Base-by-base conservation (phyloP, 176 grass and related monocot genomes). In the Bolboschoenus planiculmis region DNA sequence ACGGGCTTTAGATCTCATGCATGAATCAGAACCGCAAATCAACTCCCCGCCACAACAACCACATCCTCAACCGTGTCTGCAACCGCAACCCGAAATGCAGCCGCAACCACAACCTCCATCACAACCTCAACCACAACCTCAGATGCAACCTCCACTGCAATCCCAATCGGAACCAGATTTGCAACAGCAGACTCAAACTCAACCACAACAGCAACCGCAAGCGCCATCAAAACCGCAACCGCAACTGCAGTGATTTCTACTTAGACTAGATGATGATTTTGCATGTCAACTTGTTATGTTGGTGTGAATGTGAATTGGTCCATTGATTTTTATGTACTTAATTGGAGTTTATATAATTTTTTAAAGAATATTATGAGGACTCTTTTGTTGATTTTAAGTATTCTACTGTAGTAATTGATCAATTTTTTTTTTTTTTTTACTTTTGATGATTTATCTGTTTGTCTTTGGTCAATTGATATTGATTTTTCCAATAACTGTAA, bases 1-100 rank as follows among this genome's bases (percentile, higher is more conserved):
- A 63, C 88, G 88, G 68, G 82, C 86, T 47, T 80, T 89, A 7
- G 84, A 65, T 58, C 83, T 43, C 46, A 78, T 82, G 68, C 80
- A 56, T 58, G 78, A 82, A 8, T 16, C 80, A 57, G 81, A 86
- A 67, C 78, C 70, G 0, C 87, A 88, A 71, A 77, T 77, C 24
- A 77, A 53, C 46, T 77, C 72, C 24, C 44, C 72, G 6, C 72
- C 44, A 3, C 70, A 74, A 15, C 43, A 50, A 34, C 56, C 21
- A 8, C 11, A 47, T 27, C 9, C 63, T 18, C 63, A 66, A n/a
- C 33, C 33, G 6, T 31, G 37, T 15, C 55, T 8, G 4, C 78
- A 81, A 27, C 10, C 24, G 7, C 36, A 82, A 14, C 54, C 54
- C 21, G 26, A 55, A 34, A 15, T 55, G 47, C 43, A 78, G 50